Conservation (phyloP, 2,329 filamentous ascomycete genomes). For the Monilinia fructigena region DNA sequence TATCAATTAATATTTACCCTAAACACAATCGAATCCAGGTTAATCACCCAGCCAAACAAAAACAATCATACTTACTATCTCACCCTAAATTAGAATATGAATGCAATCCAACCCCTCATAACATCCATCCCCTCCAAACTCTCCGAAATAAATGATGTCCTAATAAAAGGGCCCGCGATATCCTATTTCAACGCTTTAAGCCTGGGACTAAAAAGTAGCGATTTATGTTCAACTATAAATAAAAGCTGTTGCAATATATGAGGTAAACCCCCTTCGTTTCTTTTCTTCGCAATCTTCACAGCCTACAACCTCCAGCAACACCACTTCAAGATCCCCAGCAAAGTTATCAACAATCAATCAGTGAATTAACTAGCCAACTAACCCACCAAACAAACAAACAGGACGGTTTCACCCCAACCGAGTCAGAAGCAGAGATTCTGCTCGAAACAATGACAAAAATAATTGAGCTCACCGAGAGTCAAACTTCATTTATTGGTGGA, state of each 20-base stretch:
- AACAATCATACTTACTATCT: too few relatives aligned
- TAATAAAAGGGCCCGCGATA: background rate
- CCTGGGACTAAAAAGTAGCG: background rate
- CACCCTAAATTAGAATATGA: background rate
- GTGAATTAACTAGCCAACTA: background rate
- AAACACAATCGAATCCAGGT: background rate
- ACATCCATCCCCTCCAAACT: background rate
- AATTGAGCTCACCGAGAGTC: background rate
- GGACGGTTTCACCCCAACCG: conserved; percentile 4
- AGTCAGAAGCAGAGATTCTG: background rate
- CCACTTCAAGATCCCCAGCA: too few relatives aligned
- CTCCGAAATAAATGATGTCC: background rate
- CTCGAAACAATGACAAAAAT: conserved; percentile 7
- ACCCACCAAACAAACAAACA: background rate
- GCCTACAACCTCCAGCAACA: too few relatives aligned
- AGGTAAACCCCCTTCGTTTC: background rate
- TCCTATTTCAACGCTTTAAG: background rate
- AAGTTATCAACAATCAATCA: too few relatives aligned
- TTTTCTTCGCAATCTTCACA: too few relatives aligned
- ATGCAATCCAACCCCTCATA: conserved; percentile 2
- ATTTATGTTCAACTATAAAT: background rate
- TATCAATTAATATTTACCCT: too few relatives aligned
- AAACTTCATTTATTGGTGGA: conserved; percentile 2
- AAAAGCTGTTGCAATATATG: conserved; percentile 4
- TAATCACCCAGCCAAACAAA: background rate